Evolutionary conservation across 2,329 filamentous ascomycete species (phyloP).

Genomic region (Laburnicola sp.): DNA sequence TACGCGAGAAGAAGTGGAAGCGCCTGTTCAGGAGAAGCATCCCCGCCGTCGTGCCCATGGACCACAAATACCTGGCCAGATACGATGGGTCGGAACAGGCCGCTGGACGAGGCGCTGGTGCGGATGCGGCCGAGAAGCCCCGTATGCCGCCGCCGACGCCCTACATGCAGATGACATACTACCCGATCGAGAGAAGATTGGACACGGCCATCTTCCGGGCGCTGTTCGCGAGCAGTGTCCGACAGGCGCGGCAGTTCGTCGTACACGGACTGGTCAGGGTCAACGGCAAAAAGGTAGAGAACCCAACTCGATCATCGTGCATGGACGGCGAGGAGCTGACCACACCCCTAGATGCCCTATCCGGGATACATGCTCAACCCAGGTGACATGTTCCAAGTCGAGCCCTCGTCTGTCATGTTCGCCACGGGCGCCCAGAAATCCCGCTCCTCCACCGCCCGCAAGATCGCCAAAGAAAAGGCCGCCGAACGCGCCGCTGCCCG

Average conservation of each 20-base stretch:
- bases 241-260: slow-evolving; percentile 92
- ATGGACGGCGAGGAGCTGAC: slow-evolving; percentile 7
- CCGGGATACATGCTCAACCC: slow-evolving; percentile 94
- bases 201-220: slow-evolving; percentile 95
- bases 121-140: slow-evolving; percentile 26
- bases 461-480: slow-evolving; percentile 33
- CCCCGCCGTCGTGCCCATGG: slow-evolving; percentile 82
- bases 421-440: slow-evolving; percentile 77
- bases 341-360: slow-evolving; percentile 71
- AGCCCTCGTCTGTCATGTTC: slow-evolving; percentile 82
- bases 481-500: slow-evolving; percentile 34
- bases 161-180: slow-evolving; percentile 96
- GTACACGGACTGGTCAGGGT: slow-evolving; percentile 92
- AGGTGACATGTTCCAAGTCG: slow-evolving; percentile 97
- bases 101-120: slow-evolving; percentile 78
- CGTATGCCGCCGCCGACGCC: slow-evolving; percentile 62
- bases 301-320: background rate
- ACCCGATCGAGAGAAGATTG: slow-evolving; percentile 83
- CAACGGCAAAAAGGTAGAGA: slow-evolving; percentile 85
- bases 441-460: slow-evolving; percentile 34
- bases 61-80: slow-evolving; percentile 74
- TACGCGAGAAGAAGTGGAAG: slow-evolving; percentile 90
- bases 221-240: slow-evolving; percentile 88
- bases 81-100: slow-evolving; percentile 83
- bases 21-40: slow-evolving; percentile 86